Base-by-base conservation (phyloP, 805 yeast species). In the Metschnikowia koreensis region DNA sequence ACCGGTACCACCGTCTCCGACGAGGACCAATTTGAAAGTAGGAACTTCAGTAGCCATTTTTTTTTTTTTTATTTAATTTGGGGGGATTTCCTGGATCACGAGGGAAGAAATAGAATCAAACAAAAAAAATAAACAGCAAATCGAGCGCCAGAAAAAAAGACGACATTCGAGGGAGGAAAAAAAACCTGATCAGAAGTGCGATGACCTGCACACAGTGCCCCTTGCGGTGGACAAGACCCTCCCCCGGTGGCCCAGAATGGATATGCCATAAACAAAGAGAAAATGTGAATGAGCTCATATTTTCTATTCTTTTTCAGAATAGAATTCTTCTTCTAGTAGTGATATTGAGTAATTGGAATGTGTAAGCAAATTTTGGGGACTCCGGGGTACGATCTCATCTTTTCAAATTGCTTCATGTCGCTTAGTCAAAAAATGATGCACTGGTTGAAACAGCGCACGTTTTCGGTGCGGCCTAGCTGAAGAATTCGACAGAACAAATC, bases 1-100 rank as follows among this genome's bases (percentile, higher is more conserved):
- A 81, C 99, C 99, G 76, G 99, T 94, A 85, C 99, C 99, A 83
- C 99, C 99, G 73, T 94, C 99, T 74, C 99, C 99, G 78, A 94
- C 99, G 69, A 94, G 86, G 67, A 94, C 99, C 75, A 94, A 85
- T 82, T 94, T 94, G 79, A 94, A 94, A 62, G 97, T 89, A 65
- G 99, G 98, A 75, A 91, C 96, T 80, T 84, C 86, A 67, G 77
- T 50, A 66, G 88, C 83, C 89, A 85, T 84, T 38, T 37, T 55
- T 16, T 34, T 17, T 17, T 17, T 12, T 11, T 28, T 41, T 26
- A 41, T 33, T 15, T 26, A 16, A 6, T 45, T 31, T 45, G 43
- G 37, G 34, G 43, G 36, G 15, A 44, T 45, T 41, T 28, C 28
- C 51, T 43, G 50, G 52, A 53, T 53, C 56, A 50, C 43, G 47